phyloP scores from a whole-genome alignment of 2,329 filamentous ascomycete species.

The Botryotinia globosa region DNA sequence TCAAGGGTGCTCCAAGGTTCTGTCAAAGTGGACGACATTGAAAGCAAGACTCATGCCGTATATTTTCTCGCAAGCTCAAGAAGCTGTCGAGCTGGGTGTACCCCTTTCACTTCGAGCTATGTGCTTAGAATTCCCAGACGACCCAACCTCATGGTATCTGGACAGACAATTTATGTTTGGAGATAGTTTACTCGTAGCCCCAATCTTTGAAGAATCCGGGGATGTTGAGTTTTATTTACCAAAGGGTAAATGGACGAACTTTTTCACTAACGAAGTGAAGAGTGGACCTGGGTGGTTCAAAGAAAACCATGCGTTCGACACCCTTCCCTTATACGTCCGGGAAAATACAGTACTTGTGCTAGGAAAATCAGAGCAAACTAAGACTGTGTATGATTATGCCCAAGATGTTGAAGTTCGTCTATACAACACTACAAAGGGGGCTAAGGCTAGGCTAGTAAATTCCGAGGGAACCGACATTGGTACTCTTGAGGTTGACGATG shows the following conservation, averaged over 20 bases:
- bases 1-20: slow-evolving; percentile 49
- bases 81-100: slow-evolving; percentile 48
- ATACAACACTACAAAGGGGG: slow-evolving; percentile 45
- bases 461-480: slow-evolving; percentile 44
- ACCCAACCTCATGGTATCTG: slow-evolving; percentile 55
- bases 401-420: slow-evolving; percentile 45
- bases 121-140: slow-evolving; percentile 59
- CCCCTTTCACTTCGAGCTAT: slow-evolving; percentile 56
- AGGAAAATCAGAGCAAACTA: slow-evolving; percentile 33
- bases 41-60: slow-evolving; percentile 60
- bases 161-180: slow-evolving; percentile 64
- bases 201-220: slow-evolving; percentile 56
- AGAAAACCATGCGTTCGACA: slow-evolving; percentile 48
- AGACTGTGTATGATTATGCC: slow-evolving; percentile 37
- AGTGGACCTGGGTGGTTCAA: slow-evolving; percentile 46
- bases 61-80: slow-evolving; percentile 51
- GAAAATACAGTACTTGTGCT: slow-evolving; percentile 38
- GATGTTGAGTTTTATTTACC: slow-evolving; percentile 56
- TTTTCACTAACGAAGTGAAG: slow-evolving; percentile 45
- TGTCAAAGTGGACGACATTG: slow-evolving; percentile 43
- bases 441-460: slow-evolving; percentile 45
- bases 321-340: slow-evolving; percentile 47
- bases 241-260: slow-evolving; percentile 49
- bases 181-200: slow-evolving; percentile 53
- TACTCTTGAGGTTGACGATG: slow-evolving; percentile 41